Percentiles rank a stretch among this genome's conserved stretches.
phyloP scores from a whole-genome alignment of 192 early-diverging fungal species.

The Linderina pennispora region DNA sequence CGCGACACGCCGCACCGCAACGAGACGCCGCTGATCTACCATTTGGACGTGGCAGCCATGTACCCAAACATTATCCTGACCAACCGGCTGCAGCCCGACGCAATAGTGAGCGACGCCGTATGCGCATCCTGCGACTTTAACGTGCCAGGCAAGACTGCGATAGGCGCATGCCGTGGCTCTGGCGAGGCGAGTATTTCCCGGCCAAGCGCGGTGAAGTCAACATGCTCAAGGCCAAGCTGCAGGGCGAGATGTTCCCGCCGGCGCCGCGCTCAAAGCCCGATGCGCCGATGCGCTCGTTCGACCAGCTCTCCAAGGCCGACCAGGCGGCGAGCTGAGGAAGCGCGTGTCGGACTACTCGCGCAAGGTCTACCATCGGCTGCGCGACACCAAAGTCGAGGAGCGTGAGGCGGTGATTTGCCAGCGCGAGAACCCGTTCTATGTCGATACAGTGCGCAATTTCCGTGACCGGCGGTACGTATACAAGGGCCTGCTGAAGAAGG shows the following conservation, averaged over 20 bases:
- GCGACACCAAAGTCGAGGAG: constrained; percentile 75
- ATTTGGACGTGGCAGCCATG: constrained; percentile 99
- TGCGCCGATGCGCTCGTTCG: constrained; percentile 54
- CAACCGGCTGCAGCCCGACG: constrained; percentile 95
- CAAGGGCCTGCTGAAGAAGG: constrained; percentile 87
- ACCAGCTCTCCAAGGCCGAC: constrained; percentile 59
- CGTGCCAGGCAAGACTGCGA: constrained; percentile 81
- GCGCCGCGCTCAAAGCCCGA: constrained; percentile 40
- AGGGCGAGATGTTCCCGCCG: constrained; percentile 72
- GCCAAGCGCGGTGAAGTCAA: constrained; percentile 83
- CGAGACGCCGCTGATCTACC: constrained; percentile 88
- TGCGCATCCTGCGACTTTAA: constrained; percentile 96
- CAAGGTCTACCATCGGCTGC: constrained; percentile 81
- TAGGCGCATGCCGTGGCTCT: constrained; percentile 91
- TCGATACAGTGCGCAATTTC: constrained; percentile 93
- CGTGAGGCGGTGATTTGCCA: constrained; percentile 93
- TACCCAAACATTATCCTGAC: constrained; percentile 99
- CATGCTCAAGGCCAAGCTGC: constrained; percentile 86
- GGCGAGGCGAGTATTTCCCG: constrained; percentile 96
- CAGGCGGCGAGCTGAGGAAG: constrained; percentile 67
- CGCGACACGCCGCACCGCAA: constrained; percentile 71
- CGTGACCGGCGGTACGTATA: constrained; percentile 98
- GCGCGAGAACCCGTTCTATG: constrained; percentile 96
- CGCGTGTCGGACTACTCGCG: constrained; percentile 81
- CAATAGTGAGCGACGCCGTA: constrained; percentile 80